These are phyloP conservation scores for Pseudocercospora vitis DNA, from an alignment of 2,329 filamentous ascomycete species.

Conservation along the genomic window DNA sequence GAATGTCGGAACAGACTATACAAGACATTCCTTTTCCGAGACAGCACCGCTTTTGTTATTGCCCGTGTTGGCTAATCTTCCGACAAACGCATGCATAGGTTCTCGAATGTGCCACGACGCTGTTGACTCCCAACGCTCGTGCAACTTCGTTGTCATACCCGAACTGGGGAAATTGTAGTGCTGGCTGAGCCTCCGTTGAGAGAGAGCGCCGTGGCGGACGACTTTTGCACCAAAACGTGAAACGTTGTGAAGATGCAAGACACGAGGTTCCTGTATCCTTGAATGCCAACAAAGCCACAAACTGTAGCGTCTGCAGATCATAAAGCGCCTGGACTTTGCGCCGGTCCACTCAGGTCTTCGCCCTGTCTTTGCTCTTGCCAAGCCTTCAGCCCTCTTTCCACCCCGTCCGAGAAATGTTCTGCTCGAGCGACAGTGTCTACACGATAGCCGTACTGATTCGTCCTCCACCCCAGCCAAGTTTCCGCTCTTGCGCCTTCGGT, in stretches of 20 bases:
- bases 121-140: neutral
- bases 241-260: too few relatives aligned
- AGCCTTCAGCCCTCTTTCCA: slow-evolving; percentile 29
- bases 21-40: neutral
- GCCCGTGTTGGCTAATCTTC: neutral
- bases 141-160: too few relatives aligned
- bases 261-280: too few relatives aligned
- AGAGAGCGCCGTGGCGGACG: too few relatives aligned
- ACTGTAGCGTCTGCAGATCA: too few relatives aligned
- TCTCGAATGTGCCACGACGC: neutral
- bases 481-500: slow-evolving; percentile 56
- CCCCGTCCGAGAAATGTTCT: slow-evolving; percentile 20
- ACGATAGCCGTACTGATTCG: slow-evolving; percentile 57
- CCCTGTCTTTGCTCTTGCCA: slow-evolving; percentile 22
- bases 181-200: too few relatives aligned
- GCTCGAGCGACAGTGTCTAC: slow-evolving; percentile 50
- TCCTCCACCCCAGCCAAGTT: slow-evolving; percentile 64
- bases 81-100: neutral
- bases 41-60: too few relatives aligned
- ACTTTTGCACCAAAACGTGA: too few relatives aligned
- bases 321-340: neutral
- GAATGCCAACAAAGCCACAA: too few relatives aligned
- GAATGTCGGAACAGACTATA: neutral
- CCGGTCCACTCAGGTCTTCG: slow-evolving; percentile 8
- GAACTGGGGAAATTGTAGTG: too few relatives aligned